Evolutionary conservation across 2,329 filamentous ascomycete genomes (phyloP).

Genomic region (Colletotrichum sp.): DNA sequence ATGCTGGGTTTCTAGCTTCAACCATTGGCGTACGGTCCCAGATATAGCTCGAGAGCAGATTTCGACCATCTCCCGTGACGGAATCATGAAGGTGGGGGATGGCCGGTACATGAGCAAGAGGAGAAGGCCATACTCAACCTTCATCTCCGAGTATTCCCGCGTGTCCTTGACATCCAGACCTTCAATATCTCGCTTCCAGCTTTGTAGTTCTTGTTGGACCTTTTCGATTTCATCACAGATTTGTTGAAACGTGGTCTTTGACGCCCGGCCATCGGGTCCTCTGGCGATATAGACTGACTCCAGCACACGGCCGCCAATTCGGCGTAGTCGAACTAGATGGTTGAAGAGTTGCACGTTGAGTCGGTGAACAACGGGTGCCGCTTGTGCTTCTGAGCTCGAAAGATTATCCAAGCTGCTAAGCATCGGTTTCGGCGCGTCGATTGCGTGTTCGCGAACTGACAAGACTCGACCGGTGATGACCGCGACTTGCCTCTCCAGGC

Average conservation of each 20-base stretch:
- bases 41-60: conserved; percentile 26
- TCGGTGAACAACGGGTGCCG: conserved; percentile 17
- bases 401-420: conserved; percentile 20
- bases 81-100: conserved; percentile 29
- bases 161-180: conserved; percentile 23
- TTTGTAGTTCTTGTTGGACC: conserved; percentile 20
- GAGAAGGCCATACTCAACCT: conserved; percentile 28
- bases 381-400: conserved; percentile 1
- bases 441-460: conserved; percentile 26
- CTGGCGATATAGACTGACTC: conserved; percentile 29
- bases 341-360: conserved; percentile 18
- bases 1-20: conserved; percentile 13
- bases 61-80: conserved; percentile 25
- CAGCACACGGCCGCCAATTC: conserved; percentile 26
- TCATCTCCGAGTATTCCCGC: conserved; percentile 27
- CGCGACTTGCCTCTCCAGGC: conserved; percentile 26
- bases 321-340: conserved; percentile 20
- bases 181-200: conserved; percentile 24
- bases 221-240: conserved; percentile 25
- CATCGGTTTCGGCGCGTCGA: conserved; percentile 24
- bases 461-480: conserved; percentile 27
- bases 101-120: conserved; percentile 26
- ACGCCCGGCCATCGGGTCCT: conserved; percentile 23
- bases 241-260: conserved; percentile 25
- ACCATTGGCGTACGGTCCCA: conserved; percentile 25